Evolutionary conservation across 108 stramenopile species (phyloP).

Genomic region (Mayamaea pseudoterrestris): DNA sequence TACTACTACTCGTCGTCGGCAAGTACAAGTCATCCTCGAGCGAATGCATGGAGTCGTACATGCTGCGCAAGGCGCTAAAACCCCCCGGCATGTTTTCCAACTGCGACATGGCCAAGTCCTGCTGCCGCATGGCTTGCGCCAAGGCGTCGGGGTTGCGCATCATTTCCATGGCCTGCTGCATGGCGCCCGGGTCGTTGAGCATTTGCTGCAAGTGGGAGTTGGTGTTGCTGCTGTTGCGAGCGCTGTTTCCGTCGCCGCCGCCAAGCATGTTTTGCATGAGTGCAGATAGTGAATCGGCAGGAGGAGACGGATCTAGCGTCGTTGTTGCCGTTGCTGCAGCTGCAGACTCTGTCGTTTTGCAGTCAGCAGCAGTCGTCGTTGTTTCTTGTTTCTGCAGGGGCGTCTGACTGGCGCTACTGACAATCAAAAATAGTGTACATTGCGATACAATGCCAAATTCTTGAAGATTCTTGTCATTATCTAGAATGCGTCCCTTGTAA

Average conservation of each 20-base stretch:
- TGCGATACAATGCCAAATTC: conserved; percentile 50
- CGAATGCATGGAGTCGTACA: conserved; percentile 52
- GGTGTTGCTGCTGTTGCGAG: conserved; percentile 68
- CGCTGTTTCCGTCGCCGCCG: conserved; percentile 69
- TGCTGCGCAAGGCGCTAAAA: conserved; percentile 81
- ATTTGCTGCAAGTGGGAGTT: conserved; percentile 88
- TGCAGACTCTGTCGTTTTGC: conserved; percentile 10
- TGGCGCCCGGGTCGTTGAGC: conserved; percentile 75
- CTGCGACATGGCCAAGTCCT: conserved; percentile 92
- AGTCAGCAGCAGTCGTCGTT: conserved; percentile 1
- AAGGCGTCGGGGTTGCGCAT: conserved; percentile 84
- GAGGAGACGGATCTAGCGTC: conserved; percentile 3
- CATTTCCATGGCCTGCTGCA: conserved; percentile 87
- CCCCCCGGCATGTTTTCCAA: conserved; percentile 93
- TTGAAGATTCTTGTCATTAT: conserved; percentile 34
- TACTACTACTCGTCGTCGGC: background rate
- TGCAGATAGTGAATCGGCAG: background rate
- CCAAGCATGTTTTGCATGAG: conserved; percentile 42
- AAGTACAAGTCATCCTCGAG: background rate
- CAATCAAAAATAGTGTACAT: conserved; percentile 51
- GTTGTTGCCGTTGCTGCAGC: conserved; percentile 13
- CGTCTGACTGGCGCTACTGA: conserved; percentile 21
- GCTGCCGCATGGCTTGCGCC: conserved; percentile 80
- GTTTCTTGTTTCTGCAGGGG: conserved; percentile 9
- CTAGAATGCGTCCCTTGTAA: conserved; percentile 90